Base-by-base conservation (phyloP, 2,329 filamentous ascomycete genomes). In the Aureobasidium zeae region DNA sequence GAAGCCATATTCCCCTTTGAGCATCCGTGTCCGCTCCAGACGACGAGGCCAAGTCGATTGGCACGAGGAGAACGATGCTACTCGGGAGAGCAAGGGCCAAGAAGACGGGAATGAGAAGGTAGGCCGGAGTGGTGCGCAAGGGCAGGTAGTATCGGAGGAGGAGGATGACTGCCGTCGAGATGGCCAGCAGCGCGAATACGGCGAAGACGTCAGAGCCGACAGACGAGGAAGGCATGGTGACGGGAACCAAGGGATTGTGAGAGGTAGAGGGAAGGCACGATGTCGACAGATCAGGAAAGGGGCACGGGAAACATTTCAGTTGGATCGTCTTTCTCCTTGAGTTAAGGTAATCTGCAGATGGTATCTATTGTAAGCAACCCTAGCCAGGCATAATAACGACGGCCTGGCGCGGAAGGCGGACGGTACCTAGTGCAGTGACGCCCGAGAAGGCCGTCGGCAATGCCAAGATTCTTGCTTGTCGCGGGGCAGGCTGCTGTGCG, bases 61-160 rank as follows among this genome's bases (percentile, higher is more conserved):
- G 91, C 5, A 98, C 87, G 16, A 98, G 76, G 17, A 98, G 71
- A 17, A 96, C 78, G 57, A 94, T 89, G 62, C 84, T 88, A 34
- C 86, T 86, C 9, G 91, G 93, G 5, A 98, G 77, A 58, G 86
- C 88, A 53, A 98, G 74, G n/a, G 89, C 86, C 53, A 98, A 83
- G 68, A 98, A 98, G 49, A 98, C 86, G 25, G 91, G 89, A 2
- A 95, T 74, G 38, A 87, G 74, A 38, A 96, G 79, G 64, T 93
- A 95, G 48, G 81, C 85, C 1, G 91, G 89, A 1, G 91, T 96
- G 5, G 82, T 79, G 53, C 91, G 86, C 24, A 98, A 73, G 2
- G 89, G 89, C 8, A 98, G 76, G 65, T 88, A 98, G 68, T 86
- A 80, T 57, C 91, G 83, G 47, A 95, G 72, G 50, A 96, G 79